Evolutionary conservation across 202 grass and related monocot species (phyloP).

Genomic region (Tripidium arundinaceum): DNA sequence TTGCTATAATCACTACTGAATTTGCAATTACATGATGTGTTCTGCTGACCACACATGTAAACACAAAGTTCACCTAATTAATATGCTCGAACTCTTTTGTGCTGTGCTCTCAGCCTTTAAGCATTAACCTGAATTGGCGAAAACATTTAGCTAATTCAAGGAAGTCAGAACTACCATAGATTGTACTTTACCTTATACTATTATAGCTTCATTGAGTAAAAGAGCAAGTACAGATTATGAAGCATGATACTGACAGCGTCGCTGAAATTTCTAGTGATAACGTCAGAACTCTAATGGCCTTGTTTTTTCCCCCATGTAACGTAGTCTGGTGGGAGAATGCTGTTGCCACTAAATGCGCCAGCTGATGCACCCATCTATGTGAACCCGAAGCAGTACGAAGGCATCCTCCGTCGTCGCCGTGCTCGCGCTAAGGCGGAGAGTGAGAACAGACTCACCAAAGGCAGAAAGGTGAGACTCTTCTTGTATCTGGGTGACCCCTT

Average conservation of each 20-base stretch:
- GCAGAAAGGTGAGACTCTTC: slow-evolving; percentile 59
- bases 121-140: background rate
- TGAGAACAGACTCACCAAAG: slow-evolving; percentile 48
- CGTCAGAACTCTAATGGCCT: background rate
- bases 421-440: slow-evolving; percentile 80
- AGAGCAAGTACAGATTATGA: background rate
- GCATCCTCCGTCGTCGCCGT: slow-evolving; percentile 83
- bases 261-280: background rate
- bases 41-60: background rate
- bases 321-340: slow-evolving; percentile 61
- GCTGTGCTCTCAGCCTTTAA: background rate
- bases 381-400: slow-evolving; percentile 92
- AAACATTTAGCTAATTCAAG: background rate
- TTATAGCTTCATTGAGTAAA: background rate
- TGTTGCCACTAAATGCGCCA: slow-evolving; percentile 63
- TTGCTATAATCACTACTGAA: no score
- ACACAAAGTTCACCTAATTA: background rate
- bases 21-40: no score
- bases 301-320: background rate
- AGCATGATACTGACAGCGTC: background rate
- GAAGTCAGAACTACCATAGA: background rate
- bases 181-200: background rate
- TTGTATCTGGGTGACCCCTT: background rate
- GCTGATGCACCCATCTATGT: slow-evolving; percentile 72
- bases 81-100: background rate